Percentiles rank a stretch among this genome's conserved stretches.
phyloP scores from a whole-genome alignment of 2,329 filamentous ascomycete species.

The Chaetomiaceae sp. region DNA sequence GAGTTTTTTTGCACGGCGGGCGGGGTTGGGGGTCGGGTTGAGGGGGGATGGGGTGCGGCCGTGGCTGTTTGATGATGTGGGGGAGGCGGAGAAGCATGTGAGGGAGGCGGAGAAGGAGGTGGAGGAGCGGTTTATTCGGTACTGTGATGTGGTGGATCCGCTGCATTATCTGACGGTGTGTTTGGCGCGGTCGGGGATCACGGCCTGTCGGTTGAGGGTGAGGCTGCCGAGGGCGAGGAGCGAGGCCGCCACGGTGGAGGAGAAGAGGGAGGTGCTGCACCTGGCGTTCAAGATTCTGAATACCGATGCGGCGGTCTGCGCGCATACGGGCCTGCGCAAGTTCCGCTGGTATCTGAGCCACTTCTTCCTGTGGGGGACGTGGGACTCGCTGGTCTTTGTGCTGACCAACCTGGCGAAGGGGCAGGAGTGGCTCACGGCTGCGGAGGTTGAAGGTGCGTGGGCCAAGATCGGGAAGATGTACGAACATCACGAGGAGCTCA shows the following conservation, averaged over 20 bases:
- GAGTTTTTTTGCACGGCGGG: not conserved
- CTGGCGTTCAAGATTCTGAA: not conserved
- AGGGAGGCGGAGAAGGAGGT: not conserved
- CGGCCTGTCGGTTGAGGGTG: not conserved
- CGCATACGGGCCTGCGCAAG: not conserved
- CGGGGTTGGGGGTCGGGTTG: not conserved
- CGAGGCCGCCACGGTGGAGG: not conserved
- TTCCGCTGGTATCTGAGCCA: not conserved
- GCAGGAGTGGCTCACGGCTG: no score
- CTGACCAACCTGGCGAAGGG: not conserved
- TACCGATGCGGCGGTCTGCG: not conserved
- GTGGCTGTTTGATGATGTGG: not conserved
- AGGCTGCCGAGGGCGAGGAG: not conserved
- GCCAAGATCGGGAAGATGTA: not conserved
- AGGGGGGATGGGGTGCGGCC: not conserved
- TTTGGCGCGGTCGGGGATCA: not conserved
- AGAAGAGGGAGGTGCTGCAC: not conserved
- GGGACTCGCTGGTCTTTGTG: conserved; percentile 7
- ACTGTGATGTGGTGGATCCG: conserved; percentile 1
- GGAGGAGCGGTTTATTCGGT: conserved; percentile 2
- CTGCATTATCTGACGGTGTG: not conserved
- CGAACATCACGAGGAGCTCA: not conserved
- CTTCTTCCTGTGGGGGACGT: conserved; percentile 1
- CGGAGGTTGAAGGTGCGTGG: not conserved
- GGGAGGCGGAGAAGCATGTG: not conserved